These are phyloP conservation scores for Phytophthora boehmeriae DNA, from an alignment of 352 stramenopile genomes.

Conservation along the genomic window DNA sequence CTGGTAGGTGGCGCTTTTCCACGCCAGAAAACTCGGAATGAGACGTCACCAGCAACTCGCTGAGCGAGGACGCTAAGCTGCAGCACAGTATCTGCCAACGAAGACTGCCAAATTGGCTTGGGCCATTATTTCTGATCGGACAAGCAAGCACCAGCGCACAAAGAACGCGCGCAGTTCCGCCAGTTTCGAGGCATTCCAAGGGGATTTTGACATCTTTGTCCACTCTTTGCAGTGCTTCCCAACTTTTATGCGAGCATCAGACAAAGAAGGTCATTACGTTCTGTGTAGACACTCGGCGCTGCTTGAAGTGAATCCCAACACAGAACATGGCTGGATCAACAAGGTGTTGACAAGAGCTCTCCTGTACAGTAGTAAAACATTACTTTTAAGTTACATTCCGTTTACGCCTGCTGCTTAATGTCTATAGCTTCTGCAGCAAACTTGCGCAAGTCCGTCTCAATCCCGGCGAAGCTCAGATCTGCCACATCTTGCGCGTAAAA, in stretches of 20 bases:
- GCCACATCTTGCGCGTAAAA: constrained; percentile 31
- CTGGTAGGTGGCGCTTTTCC: background rate
- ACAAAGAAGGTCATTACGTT: constrained; percentile 3
- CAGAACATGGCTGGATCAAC: too few relatives aligned
- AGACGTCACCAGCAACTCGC: background rate
- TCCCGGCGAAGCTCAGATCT: constrained; percentile 22
- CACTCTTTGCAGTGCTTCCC: background rate
- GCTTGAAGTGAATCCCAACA: too few relatives aligned
- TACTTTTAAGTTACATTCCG: background rate
- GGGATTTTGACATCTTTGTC: background rate
- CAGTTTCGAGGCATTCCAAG: constrained; percentile 4
- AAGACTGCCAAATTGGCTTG: background rate
- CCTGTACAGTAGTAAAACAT: too few relatives aligned
- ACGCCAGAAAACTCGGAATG: constrained; percentile 13
- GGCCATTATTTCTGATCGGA: constrained; percentile 18
- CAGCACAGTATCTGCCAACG: background rate
- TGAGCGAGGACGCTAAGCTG: background rate
- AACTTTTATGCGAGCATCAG: background rate
- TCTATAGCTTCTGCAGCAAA: constrained; percentile 33
- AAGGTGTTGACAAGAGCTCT: too few relatives aligned
- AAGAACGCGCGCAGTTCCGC: constrained; percentile 7
- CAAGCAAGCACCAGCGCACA: constrained; percentile 22
- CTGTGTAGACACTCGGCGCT: background rate
- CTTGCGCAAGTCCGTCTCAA: constrained; percentile 30
- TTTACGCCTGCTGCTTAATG: constrained; percentile 18